These are phyloP conservation scores for Colletotrichum sp. DNA, from an alignment of 2,329 filamentous ascomycete genomes.

Conservation along the genomic window DNA sequence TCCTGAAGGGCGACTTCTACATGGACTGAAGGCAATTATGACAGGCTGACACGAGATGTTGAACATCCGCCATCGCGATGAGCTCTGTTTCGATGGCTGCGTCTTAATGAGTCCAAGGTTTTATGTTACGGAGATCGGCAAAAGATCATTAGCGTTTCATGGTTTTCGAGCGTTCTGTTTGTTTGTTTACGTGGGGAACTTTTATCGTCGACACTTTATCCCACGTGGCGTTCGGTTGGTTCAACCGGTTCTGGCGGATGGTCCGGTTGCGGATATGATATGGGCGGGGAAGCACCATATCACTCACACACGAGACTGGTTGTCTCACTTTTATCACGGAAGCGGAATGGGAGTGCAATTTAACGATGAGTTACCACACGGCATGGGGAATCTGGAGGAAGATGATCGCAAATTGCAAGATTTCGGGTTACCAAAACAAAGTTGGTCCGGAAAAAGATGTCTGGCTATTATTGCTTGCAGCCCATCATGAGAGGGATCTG, in stretches of 20 bases:
- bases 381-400: neutral
- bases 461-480: constrained; percentile 10
- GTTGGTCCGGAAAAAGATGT: constrained; percentile 8
- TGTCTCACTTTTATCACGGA: constrained; percentile 14
- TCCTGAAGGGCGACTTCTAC: constrained; percentile 96
- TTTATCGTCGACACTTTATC: neutral
- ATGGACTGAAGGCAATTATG: constrained; percentile 75
- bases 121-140: neutral
- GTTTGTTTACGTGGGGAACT: neutral
- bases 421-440: neutral
- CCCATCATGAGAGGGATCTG: neutral
- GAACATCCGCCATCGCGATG: neutral
- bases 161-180: neutral
- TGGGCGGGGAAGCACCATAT: neutral
- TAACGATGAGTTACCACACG: constrained; percentile 5
- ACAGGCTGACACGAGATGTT: neutral
- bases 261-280: constrained; percentile 7
- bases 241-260: neutral
- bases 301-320: constrained; percentile 8
- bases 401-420: constrained; percentile 14
- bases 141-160: constrained; percentile 12
- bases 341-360: constrained; percentile 14
- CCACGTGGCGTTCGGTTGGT: constrained; percentile 14
- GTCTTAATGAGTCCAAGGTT: neutral
- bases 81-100: neutral